Base-by-base conservation (phyloP, 2,329 filamentous ascomycete species). In the Byssoonygena ceratinophila region DNA sequence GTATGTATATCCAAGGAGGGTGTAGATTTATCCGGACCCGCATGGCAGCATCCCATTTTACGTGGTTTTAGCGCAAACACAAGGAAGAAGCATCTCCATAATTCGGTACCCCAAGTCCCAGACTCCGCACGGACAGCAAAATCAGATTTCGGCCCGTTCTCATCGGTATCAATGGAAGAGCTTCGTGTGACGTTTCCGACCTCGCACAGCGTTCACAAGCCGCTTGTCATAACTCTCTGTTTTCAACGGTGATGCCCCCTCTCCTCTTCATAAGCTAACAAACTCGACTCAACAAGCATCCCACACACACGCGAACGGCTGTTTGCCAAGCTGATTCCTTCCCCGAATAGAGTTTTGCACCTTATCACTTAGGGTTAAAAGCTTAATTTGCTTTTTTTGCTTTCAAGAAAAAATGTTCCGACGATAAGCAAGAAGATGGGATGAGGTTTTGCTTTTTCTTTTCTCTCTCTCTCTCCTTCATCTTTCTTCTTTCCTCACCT, bases 401-500 rank as follows among this genome's bases (percentile, higher is more conserved):
- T 11, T 4, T 3, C 3, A 8, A 32, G 22, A 46, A 25, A 37
- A 39, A 48, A 48, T 25, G 12, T 41, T 43, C 47, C 47, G 47
- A n/a, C 37, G 47, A 50, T 50, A 50, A 50, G 47, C 46, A 41
- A 29, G 8, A n/a, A 12, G 8, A 37, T 51, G 34, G 20, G 32
- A 37, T 32, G 14, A 11, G 16, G 31, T 36, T 27, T 46, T 44
- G 9, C 23, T n/a, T 47, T 47, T 52, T 45, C 31, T 46, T 36
- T 39, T 47, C 37, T n/a, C 51, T 32, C 27, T 31, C 34, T 34
- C n/a, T 37, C 34, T 4, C 34, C 2, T 18, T 37, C 14, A 14
- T 50, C 29, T 29, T 49, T 14, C 44, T 31, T 50, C 48, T 52
- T 44, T 41, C 49, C 51, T 55, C 48, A 43, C 52, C 29, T 44